Conservation (phyloP, 352 stramenopile genomes). For the Pythium brachiatum region DNA sequence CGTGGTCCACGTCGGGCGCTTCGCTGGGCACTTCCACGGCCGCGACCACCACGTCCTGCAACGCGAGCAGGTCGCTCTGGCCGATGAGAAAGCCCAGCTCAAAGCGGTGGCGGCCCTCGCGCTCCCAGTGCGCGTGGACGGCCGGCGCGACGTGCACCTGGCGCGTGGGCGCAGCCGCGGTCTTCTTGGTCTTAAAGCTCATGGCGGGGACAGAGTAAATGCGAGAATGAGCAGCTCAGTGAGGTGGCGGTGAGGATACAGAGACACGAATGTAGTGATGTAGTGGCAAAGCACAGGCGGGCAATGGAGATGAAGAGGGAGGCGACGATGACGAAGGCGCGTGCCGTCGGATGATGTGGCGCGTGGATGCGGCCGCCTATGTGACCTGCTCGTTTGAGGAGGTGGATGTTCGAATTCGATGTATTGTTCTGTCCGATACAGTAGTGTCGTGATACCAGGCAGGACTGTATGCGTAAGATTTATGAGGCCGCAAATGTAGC, state of each 20-base stretch:
- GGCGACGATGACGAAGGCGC: slow-evolving; percentile 12
- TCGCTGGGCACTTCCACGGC: slow-evolving; percentile 51
- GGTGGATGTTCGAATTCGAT: neutral
- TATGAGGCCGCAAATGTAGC: slow-evolving; percentile 19
- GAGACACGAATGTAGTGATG: neutral
- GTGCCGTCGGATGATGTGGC: slow-evolving; percentile 15
- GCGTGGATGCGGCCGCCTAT: slow-evolving; percentile 6
- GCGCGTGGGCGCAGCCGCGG: neutral
- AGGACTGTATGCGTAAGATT: slow-evolving; percentile 1
- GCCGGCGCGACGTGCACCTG: slow-evolving; percentile 15
- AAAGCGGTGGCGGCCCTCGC: slow-evolving; percentile 31
- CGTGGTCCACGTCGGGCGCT: slow-evolving; percentile 24
- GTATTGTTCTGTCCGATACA: slow-evolving; percentile 15
- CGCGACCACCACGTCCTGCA: slow-evolving; percentile 43
- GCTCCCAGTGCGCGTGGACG: slow-evolving; percentile 26
- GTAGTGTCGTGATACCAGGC: neutral
- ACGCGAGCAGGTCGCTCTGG: slow-evolving; percentile 37
- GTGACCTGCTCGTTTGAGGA: slow-evolving; percentile 13
- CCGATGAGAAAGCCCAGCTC: slow-evolving; percentile 64
- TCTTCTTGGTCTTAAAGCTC: slow-evolving; percentile 14
- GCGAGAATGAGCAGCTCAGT: neutral
- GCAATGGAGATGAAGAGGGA: neutral
- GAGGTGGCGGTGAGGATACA: neutral
- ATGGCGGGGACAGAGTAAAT: slow-evolving; percentile 5
- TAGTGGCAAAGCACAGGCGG: neutral